Conservation (phyloP, 257 asterid genomes). For the Craterostigma plantagineum region DNA sequence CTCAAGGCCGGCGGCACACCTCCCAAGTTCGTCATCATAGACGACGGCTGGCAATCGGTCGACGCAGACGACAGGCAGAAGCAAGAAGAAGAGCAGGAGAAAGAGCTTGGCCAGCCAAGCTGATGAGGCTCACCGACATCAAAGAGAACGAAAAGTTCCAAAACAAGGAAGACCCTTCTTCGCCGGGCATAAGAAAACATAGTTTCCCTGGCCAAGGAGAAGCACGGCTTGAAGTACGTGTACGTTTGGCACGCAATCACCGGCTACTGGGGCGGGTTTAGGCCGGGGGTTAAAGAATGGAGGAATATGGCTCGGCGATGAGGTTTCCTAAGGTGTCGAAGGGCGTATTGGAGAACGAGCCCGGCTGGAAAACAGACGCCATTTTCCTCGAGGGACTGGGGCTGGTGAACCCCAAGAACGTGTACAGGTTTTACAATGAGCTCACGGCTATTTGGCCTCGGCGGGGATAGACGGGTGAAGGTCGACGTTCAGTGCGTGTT, state of each 20-base stretch:
- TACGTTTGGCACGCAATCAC: constrained; percentile 87
- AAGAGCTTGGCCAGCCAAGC: constrained; percentile 10
- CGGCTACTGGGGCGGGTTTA: constrained; percentile 84
- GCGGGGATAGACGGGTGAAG: constrained; percentile 74
- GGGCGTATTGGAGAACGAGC: constrained; percentile 64
- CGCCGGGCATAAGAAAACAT: constrained; percentile 56
- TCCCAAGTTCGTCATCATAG: constrained; percentile 64
- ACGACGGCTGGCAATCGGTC: constrained; percentile 81
- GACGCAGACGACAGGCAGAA: constrained; percentile 21
- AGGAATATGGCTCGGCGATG: constrained; percentile 42
- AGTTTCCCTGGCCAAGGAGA: constrained; percentile 48
- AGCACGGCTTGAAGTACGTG: constrained; percentile 49
- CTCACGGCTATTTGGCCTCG: constrained; percentile 61
- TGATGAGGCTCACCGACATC: constrained; percentile 52
- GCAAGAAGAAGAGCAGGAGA: no score
- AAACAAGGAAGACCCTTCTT: constrained; percentile 28
- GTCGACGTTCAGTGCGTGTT: constrained; percentile 79
- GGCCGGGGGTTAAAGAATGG: constrained; percentile 51
- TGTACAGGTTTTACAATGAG: constrained; percentile 50
- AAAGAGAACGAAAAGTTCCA: constrained; percentile 63
- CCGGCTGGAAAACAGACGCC: constrained; percentile 52
- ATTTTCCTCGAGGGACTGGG: constrained; percentile 76
- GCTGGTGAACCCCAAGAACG: constrained; percentile 63
- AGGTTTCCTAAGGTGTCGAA: constrained; percentile 41
- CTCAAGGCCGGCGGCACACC: constrained; percentile 52